These are phyloP conservation scores for Dichotomocladium elegans DNA, from an alignment of 371 early-diverging fungal species.

Conservation along the genomic window DNA sequence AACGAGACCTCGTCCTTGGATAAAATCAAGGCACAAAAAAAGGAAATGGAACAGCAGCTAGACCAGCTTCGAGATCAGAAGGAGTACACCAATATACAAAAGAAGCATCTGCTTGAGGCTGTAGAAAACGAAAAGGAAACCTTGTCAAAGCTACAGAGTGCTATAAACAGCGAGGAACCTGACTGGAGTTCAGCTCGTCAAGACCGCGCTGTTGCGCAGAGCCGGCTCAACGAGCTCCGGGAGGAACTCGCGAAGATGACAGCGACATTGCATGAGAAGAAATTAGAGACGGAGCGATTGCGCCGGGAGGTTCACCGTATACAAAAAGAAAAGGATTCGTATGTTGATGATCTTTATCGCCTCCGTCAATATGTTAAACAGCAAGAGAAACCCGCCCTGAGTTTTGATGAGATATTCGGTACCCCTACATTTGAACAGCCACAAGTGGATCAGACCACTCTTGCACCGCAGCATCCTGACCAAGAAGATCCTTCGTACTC, in stretches of 20 bases:
- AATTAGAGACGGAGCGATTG: conserved; percentile 28
- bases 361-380: conserved; percentile 25
- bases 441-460: neutral
- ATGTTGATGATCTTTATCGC: conserved; percentile 17
- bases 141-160: conserved; percentile 16
- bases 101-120: conserved; percentile 20
- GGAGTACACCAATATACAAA: conserved; percentile 13
- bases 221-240: conserved; percentile 24
- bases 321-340: conserved; percentile 32
- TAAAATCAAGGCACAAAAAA: conserved; percentile 25
- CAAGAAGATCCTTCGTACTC: too few relatives aligned
- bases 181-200: too few relatives aligned
- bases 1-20: conserved; percentile 15
- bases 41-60: conserved; percentile 13
- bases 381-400: conserved; percentile 1
- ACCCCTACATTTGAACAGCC: neutral
- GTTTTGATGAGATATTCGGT: conserved; percentile 4
- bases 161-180: conserved; percentile 18
- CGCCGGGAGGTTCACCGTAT: conserved; percentile 34
- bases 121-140: conserved; percentile 20
- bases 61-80: conserved; percentile 24
- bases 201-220: conserved; percentile 28
- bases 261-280: conserved; percentile 21
- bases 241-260: conserved; percentile 24
- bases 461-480: too few relatives aligned